phyloP scores from a whole-genome alignment of 495 filamentous ascomycete species.

The Penicillium maclennaniae region DNA sequence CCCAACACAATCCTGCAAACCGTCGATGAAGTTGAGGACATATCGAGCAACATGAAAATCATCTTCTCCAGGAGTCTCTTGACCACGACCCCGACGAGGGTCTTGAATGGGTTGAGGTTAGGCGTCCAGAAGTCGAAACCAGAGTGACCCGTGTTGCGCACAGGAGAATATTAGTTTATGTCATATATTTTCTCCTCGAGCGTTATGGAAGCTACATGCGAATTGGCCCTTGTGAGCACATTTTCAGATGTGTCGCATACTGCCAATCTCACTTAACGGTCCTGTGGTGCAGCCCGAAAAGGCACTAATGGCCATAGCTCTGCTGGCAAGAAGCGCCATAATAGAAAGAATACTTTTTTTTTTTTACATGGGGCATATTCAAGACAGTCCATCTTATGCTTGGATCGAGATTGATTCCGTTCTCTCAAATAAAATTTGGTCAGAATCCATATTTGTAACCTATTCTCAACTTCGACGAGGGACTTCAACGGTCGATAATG shows the following conservation, averaged over 20 bases:
- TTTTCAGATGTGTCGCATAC: conserved; percentile 39
- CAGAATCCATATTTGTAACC: not conserved
- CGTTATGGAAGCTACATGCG: conserved; percentile 25
- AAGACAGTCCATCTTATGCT: not conserved
- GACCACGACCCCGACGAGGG: not conserved
- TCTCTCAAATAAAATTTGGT: not conserved
- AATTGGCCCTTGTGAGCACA: conserved; percentile 33
- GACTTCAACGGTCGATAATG: not conserved
- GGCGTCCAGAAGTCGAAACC: conserved; percentile 60
- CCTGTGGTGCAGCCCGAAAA: conserved; percentile 9
- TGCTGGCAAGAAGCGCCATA: not conserved
- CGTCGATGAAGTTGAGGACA: not conserved
- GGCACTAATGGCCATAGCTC: not conserved
- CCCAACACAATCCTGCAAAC: not conserved
- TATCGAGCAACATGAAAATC: not conserved
- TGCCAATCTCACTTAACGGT: conserved; percentile 4
- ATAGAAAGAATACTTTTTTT: not conserved
- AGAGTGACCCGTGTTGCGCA: conserved; percentile 48
- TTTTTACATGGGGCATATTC: not conserved
- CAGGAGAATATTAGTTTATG: conserved; percentile 43
- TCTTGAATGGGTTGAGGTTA: conserved; percentile 25
- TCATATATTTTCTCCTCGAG: conserved; percentile 49
- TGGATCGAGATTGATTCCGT: not conserved
- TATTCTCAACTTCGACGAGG: not conserved
- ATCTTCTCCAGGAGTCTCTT: not conserved